Evolutionary conservation across 345 rosid genomes (phyloP), one percentile per base, ranked within the genome.

Genomic region (Aquilaria sinensis): DNA sequence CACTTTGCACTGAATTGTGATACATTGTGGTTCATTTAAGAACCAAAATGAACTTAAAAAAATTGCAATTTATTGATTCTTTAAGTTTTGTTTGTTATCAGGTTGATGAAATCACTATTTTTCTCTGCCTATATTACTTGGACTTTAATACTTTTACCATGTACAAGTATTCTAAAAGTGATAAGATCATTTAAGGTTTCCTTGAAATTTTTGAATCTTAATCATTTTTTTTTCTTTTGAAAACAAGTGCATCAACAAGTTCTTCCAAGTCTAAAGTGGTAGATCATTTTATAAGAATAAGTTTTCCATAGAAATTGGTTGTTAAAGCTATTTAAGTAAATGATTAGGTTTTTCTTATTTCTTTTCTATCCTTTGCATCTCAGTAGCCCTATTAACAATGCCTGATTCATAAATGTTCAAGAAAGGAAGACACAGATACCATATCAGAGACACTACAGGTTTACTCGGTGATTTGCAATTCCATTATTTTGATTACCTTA

Each of bases 371-470:
- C 62, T 61, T 30, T 33, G 48, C 34, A 32, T 30, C 56, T 29
- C 55, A 14, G 0, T 23, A 53, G 52, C 16, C 11, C 41, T 66
- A 11, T 16, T 49, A 30, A 14, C 55, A 9, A 37, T 37, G 47
- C 15, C 14, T 58, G 41, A 11, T 63, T 31, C 47, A 29, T 57
- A 55, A 37, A 57, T 64, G 56, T 64, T 34, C 77, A 85, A 92
- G 90, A 52, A 88, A 85, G 49, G 86, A 43, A 48, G 69, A 86
- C 50, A 72, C 74, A 51, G 86, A 86, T 59, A 31, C 66, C 34
- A 82, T 85, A 64, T 58, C 75, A 65, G 86, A 85, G 80, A 65
- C 85, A 51, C 85, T 88, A 60, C 79, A 83, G 62, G 72, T 83
- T 12, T 68, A 65, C 52, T 45, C 45, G n/a, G 92, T 88, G 67